Base-by-base conservation (phyloP, 345 rosid species). In the Geranium rotundifolium region DNA sequence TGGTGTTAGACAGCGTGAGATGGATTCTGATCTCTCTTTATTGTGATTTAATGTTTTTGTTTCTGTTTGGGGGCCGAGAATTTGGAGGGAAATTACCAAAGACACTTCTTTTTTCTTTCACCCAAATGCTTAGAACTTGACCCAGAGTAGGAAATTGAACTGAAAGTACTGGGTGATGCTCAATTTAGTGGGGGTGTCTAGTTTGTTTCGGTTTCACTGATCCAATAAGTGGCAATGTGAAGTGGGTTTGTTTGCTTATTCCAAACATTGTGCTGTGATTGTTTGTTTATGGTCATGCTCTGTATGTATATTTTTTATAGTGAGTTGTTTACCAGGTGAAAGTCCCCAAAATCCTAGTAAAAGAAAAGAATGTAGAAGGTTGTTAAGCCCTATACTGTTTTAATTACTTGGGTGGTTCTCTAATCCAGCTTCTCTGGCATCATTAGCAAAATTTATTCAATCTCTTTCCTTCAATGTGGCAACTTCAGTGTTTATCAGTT, bases 1-100 rank as follows among this genome's bases (percentile, higher is more conserved):
- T 37, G 87, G 84, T 37, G 71, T 76, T 30, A 72, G 81, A 73
- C 69, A 79, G 66, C 81, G 91, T 83, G 60, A 79, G 84, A 62
- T 67, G 56, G 27, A 46, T 63, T 41, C 31, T 27, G 57, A 56
- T 17, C 23, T 57, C 56, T 4, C 41, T 34, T 23, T 34, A 34
- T 34, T 34, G 41, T 34, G 7, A 4, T 34, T 34, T 8, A 8
- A 34, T 34, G 0, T 19, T 14, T 10, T 56, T 18, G 52, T 57
- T 19, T 20, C 41, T 67, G 19, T 12, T 63, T 59, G 15, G 54
- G 49, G 0, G 16, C 29, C 29, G 16, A 52, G 59, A 14, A 54
- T 29, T n/a, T 54, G 29, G 31, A 17, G 60, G 49, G 23, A 16
- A 50, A 17, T 23, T n/a, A n/a, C 12, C 0, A 58, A 7, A 7